These are phyloP conservation scores for Ogataea salicorniae DNA, from an alignment of 805 yeast species.

Conservation along the genomic window DNA sequence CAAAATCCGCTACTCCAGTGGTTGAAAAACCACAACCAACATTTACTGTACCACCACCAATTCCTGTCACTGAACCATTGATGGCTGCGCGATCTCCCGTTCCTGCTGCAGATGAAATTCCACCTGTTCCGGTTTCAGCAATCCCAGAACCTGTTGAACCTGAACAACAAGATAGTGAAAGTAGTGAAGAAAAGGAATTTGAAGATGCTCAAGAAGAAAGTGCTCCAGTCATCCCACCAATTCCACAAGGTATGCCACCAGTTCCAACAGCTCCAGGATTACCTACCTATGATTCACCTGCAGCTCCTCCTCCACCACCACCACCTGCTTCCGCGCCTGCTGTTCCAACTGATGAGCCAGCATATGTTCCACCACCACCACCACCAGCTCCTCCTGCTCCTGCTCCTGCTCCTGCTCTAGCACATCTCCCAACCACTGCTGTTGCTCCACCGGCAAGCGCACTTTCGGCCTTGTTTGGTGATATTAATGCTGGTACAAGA, in stretches of 20 bases:
- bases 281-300: background rate
- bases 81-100: conserved; percentile 4
- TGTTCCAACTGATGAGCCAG: background rate
- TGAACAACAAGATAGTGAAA: no score
- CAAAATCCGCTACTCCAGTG: conserved; percentile 2
- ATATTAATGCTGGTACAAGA: conserved; percentile 48
- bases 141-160: background rate
- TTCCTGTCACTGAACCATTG: conserved; percentile 16
- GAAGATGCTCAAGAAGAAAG: conserved; percentile 13
- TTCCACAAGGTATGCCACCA: conserved; percentile 19
- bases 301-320: conserved; percentile 21
- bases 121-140: conserved; percentile 12
- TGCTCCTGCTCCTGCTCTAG: conserved; percentile 21
- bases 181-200: background rate
- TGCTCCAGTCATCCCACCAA: conserved; percentile 10
- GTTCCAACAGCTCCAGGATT: conserved; percentile 18
- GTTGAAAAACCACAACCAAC: conserved; percentile 2
- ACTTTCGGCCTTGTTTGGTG: conserved; percentile 43
- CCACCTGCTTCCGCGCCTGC: conserved; percentile 18
- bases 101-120: conserved; percentile 7
- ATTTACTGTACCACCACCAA: conserved; percentile 19
- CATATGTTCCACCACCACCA: conserved; percentile 7
- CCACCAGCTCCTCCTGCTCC: conserved; percentile 14
- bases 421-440: conserved; percentile 23
- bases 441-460: conserved; percentile 29